Base-by-base conservation (phyloP, 208 protist genomes). In the Trypanosoma conorhini region DNA sequence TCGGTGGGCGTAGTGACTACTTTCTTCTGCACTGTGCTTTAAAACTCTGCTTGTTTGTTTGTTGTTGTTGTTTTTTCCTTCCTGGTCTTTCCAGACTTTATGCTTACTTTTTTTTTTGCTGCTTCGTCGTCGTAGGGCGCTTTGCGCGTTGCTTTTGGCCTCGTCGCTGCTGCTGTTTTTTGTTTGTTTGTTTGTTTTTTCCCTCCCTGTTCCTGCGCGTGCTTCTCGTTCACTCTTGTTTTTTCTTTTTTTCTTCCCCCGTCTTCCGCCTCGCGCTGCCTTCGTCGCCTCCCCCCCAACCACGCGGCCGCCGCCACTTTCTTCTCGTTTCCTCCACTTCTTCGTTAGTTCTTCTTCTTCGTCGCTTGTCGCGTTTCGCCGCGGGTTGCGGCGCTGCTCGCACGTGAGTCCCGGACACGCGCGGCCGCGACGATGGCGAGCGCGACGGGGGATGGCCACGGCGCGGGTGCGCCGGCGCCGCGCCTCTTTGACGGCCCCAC, bases 401-500 rank as follows among this genome's bases (percentile, higher is more conserved):
- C 13, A 7, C 5, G 56, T 19, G 56, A 30, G 8, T 21, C n/a
- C n/a, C n/a, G n/a, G n/a, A n/a, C n/a, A n/a, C n/a, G n/a, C n/a
- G n/a, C n/a, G n/a, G n/a, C n/a, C n/a, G n/a, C n/a, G n/a, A n/a
- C 26, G 56, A 35, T 21, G 56, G 17, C 7, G 19, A n/a, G 9
- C 7, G 19, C 22, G 50, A 26, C 5, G n/a, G 50, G 1, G n/a
- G 50, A 24, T 51, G 46, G 15, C 50, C 5, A 9, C 50, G 3
- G 31, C 31, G 24, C n/a, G 33, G 31, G 17, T 7, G 21, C 13
- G 5, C 57, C 13, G 22, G 64, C 63, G 67, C 48, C 59, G 42
- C 44, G 46, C n/a, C 30, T 63, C 12, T 76, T 65, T 62, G 31
- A 66, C 31, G 72, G 72, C 17, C 72, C 72, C 38, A 76, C 72